Base-by-base conservation (phyloP, 768 basidiomycete species). In the Termitomyces sp. region DNA sequence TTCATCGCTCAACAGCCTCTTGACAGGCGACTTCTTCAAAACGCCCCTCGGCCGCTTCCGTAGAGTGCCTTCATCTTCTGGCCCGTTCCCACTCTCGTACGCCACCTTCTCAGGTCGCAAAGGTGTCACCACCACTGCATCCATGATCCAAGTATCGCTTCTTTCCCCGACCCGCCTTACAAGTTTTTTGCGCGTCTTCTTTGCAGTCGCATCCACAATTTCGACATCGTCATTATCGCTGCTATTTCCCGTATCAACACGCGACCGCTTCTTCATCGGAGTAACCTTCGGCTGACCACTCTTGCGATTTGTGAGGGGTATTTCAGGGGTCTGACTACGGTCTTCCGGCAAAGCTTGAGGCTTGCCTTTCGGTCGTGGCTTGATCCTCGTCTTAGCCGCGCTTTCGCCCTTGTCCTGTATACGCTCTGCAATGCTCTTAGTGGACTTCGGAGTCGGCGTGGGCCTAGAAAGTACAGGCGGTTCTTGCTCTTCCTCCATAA, bases 321-420 rank as follows among this genome's bases (percentile, higher is more conserved):
- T 26, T 38, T 59, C 58, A 7, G 51, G 58, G 11, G 56, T 52
- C 11, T 37, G 15, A 26, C 48, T 52, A 21, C 5, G 22, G 43
- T 48, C 52, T 42, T 37, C 11, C 28, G 42, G 38, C n/a, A 46
- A 44, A 15, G 34, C 44, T 28, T 55, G 24, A 2, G 54, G 46
- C n/a, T 58, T 57, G 49, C 60, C 60, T 34, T 62, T 56, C 19
- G 55, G 41, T n/a, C 61, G 60, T 19, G 53, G 52, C 40, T 61
- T 62, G 14, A 64, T 55, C 28, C 62, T 61, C 15, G 59, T 63
- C 55, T 60, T 60, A 15, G 64, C 65, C 9, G 58, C 22, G 43
- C 62, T 63, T 8, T 60, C 60, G 28, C 57, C 59, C 12, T 59
- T 59, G 22, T 63, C 59, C 53, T 60, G 62, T 26, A 64, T 43